These are phyloP conservation scores for Crepidotus variabilis DNA, from an alignment of 768 basidiomycete species.

Conservation along the genomic window DNA sequence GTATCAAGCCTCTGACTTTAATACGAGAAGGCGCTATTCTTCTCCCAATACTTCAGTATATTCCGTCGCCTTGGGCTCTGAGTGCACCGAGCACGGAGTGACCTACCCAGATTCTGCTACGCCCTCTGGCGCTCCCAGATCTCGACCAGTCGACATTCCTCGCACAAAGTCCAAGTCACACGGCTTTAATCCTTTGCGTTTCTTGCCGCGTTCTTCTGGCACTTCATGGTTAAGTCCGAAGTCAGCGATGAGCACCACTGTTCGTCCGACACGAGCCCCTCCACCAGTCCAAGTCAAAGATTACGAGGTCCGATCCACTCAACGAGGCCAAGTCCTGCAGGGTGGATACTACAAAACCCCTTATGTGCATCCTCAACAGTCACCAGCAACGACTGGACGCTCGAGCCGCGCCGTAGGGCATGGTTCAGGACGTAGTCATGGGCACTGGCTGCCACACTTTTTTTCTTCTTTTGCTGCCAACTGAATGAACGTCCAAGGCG, in stretches of 20 bases:
- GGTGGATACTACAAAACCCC: background rate
- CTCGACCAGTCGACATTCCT: slow-evolving; percentile 4
- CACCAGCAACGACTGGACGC: background rate
- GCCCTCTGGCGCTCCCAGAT: no score
- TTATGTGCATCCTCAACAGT: background rate
- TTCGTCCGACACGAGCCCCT: slow-evolving; percentile 1
- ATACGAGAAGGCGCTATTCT: slow-evolving; percentile 20
- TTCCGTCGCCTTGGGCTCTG: slow-evolving; percentile 14
- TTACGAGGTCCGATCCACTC: background rate
- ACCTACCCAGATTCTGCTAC: slow-evolving; percentile 5
- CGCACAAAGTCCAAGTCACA: slow-evolving; percentile 13
- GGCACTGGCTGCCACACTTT: background rate
- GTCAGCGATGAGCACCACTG: background rate
- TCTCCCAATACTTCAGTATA: slow-evolving; percentile 24
- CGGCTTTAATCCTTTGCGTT: slow-evolving; percentile 20
- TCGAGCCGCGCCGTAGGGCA: background rate
- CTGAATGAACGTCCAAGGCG: background rate
- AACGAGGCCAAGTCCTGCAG: background rate
- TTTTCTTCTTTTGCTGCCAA: background rate
- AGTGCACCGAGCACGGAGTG: slow-evolving; percentile 5
- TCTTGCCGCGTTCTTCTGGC: slow-evolving; percentile 23
- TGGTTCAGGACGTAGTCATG: background rate
- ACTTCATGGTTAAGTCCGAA: slow-evolving; percentile 22
- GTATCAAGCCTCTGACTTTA: slow-evolving; percentile 14
- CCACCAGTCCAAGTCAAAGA: background rate